Percentiles rank a stretch among this genome's conserved stretches.
phyloP scores from a whole-genome alignment of 225 moss, liverwort and hornwort species.

The Climacium dendroides region DNA sequence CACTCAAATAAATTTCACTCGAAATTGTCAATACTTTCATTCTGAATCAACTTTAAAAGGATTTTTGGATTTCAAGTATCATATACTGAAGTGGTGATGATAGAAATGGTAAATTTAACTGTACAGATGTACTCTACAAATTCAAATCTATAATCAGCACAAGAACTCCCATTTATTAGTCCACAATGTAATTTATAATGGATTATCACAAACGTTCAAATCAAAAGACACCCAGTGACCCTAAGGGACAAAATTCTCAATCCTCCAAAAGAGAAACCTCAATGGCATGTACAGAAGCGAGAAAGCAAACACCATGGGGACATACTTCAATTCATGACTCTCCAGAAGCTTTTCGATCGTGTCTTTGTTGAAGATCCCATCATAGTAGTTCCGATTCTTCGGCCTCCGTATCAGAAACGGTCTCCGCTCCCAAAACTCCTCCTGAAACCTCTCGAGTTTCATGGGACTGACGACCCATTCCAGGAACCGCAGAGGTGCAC shows the following conservation, averaged over 20 bases:
- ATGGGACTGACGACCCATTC: slow-evolving; percentile 74
- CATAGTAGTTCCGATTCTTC: slow-evolving; percentile 48
- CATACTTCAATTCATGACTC: slow-evolving; percentile 51
- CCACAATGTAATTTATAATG: background rate
- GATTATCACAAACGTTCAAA: background rate
- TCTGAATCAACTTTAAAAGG: background rate
- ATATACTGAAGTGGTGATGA: background rate
- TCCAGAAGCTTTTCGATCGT: slow-evolving; percentile 64
- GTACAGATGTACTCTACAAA: background rate
- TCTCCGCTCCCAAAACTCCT: slow-evolving; percentile 69
- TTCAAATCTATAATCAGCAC: background rate
- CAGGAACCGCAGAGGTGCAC: slow-evolving; percentile 54
- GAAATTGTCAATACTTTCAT: background rate
- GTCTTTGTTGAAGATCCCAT: slow-evolving; percentile 67
- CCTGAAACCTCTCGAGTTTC: slow-evolving; percentile 41
- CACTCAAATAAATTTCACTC: background rate
- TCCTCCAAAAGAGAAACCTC: background rate
- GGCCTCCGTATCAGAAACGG: slow-evolving; percentile 75
- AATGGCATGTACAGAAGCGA: background rate
- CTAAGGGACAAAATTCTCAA: background rate
- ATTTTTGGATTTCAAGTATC: background rate
- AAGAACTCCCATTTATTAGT: background rate
- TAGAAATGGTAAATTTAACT: background rate
- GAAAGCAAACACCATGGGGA: background rate
- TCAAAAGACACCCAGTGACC: background rate